Conservation (phyloP, 495 filamentous ascomycete genomes). For the Podospora pseudopauciseta region DNA sequence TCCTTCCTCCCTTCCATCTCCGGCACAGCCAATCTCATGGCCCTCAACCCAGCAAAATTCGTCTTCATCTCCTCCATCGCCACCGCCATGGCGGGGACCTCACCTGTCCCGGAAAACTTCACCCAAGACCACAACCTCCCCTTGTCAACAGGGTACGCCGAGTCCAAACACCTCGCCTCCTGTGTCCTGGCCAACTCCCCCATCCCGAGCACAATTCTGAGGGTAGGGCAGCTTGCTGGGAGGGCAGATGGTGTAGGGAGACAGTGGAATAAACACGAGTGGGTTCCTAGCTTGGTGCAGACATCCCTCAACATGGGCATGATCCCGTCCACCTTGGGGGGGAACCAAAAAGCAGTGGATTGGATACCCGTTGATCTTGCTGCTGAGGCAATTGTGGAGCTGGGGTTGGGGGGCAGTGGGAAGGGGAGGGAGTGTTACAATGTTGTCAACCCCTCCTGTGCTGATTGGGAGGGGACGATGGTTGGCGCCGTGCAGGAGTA, state of each 20-base stretch:
- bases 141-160: background rate
- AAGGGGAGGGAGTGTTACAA: background rate
- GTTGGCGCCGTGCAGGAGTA: background rate
- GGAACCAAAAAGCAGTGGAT: background rate
- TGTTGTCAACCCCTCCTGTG: background rate
- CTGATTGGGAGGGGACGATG: background rate
- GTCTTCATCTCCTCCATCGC: slow-evolving; percentile 48
- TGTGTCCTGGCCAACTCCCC: background rate
- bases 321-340: background rate
- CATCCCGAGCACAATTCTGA: background rate
- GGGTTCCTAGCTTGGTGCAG: background rate
- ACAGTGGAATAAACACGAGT: slow-evolving; percentile 4
- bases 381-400: background rate
- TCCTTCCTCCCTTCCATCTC: slow-evolving; percentile 38
- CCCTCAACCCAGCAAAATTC: slow-evolving; percentile 39
- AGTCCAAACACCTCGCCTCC: background rate
- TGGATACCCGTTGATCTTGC: slow-evolving; percentile 6
- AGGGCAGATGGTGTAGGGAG: background rate
- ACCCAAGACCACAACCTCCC: background rate
- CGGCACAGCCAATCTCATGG: slow-evolving; percentile 45
- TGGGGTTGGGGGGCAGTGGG: background rate
- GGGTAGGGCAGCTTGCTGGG: slow-evolving; percentile 8
- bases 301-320: background rate
- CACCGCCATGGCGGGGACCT: slow-evolving; percentile 22
- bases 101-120: background rate